Evolutionary conservation across 2,329 filamentous ascomycete species (phyloP), one percentile per base, ranked within the genome.

Genomic region (Pyrenochaeta sp.): DNA sequence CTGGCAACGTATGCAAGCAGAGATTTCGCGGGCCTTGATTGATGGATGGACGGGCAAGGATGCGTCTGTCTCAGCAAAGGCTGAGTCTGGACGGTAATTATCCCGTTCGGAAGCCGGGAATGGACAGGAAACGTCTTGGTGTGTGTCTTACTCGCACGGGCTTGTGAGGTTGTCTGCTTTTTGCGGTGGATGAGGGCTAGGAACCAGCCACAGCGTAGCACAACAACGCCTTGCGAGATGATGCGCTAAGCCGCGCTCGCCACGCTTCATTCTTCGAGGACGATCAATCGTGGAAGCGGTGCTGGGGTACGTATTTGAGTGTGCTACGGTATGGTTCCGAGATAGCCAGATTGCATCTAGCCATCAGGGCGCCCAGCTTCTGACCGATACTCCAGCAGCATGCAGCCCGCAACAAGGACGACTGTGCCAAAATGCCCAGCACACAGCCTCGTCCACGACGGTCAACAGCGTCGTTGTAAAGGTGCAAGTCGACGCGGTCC

Each of bases 1-100:
- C 11, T 30, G n/a, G 20, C 40, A 17, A 11, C 30, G 21, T 42
- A 42, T 42, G 40, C 37, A 50, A 42, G 57, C 52, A 60, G 49
- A 61, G 52, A 50, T 63, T 63, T 63, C 56, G 49, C 42, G 7
- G 37, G 43, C 27, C 12, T 40, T 58, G 60, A 56, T 63, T 60
- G 60, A 56, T 60, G 58, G 54, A 56, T 47, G 39, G 21, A 31
- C 32, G 29, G 32, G 21, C 32, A 27, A 11, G 23, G 45, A 18
- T 35, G 18, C 11, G 49, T 45, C 40, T 47, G 15, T 45, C 48
- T 36, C 45, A 52, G 18, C 29, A 45, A 42, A 41, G 23, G 23
- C 47, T 49, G 46, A 20, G 35, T 6, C 36, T 36, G 45, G 30
- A 56, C 21, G 23, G 29, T 40, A 48, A 35, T 42, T 31, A 42